Evolutionary conservation across 306 rosid species (phyloP), one percentile per base, ranked within the genome.

Genomic region (Quercus variabilis): DNA sequence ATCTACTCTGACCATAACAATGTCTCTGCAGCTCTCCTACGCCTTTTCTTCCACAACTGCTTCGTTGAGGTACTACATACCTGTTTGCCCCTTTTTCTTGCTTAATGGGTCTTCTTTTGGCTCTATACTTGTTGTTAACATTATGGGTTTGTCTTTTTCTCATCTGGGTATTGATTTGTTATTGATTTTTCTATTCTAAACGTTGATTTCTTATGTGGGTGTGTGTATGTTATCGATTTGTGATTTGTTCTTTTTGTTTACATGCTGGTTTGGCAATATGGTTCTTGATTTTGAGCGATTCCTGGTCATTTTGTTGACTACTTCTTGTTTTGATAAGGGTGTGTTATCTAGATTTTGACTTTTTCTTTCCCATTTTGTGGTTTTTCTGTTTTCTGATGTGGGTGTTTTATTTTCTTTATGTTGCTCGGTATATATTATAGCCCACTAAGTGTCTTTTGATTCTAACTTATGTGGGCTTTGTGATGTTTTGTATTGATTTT

Each of bases 31-130:
- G 85, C 91, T 75, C 87, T 95, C 17, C 91, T 95, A 8, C 93
- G 99, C 57, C 98, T 95, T 69, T 91, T 90, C 85, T 95, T 95
- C 78, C 99, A 92, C 26, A 98, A 95, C 18, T 95, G 99, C 91
- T 95, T 95, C 87, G 81, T 92, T 57, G 81, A 86, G 88, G 98
- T 35, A 35, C 41, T 5, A 35, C 41, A 35, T 35, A 35, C 41
- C 8, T 91, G 35, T 12, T 19, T 41, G 28, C 58, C 41, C 62
- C 51, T 15, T 51, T 56, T 58, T 43, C 71, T 59, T 60, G 57
- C 31, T 60, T 23, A 60, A 4, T 25, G 31, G 8, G 5, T 25
- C 31, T 60, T 60, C 68, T 23, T 60, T 60, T 20, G 68, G 41
- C 17, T 23, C 3, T 60, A 5, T 11, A 4, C 35, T 64, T 64